phyloP scores from a whole-genome alignment of 2,329 filamentous ascomycete species.

The Talaromyces atroroseus region DNA sequence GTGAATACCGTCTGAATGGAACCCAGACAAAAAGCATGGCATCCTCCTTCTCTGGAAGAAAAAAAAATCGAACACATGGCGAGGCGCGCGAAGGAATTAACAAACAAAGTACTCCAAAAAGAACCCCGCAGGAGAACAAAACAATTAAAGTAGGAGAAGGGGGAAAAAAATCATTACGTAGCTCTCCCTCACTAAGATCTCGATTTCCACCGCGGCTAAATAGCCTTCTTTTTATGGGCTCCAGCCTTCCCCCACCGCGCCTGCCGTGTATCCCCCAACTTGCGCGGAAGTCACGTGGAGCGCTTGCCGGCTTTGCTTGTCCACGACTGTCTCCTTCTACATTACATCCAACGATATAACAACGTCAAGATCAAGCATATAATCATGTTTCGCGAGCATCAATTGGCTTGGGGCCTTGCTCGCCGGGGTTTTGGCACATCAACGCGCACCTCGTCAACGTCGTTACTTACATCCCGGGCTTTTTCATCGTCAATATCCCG shows the following conservation, averaged over 20 bases:
- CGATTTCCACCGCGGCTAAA: background rate
- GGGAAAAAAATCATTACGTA: background rate
- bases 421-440: background rate
- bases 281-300: background rate
- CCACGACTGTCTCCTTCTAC: background rate
- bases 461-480: background rate
- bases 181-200: background rate
- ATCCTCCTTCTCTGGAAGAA: background rate
- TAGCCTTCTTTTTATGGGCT: background rate
- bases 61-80: background rate
- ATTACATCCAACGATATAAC: background rate
- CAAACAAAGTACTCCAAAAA: too few relatives aligned
- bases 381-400: background rate
- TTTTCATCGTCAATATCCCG: slow-evolving; percentile 8
- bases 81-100: background rate
- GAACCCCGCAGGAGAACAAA: background rate
- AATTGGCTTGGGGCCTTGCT: background rate
- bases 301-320: background rate
- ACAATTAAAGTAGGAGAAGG: background rate
- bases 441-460: background rate
- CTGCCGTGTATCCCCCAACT: background rate
- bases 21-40: background rate
- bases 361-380: background rate
- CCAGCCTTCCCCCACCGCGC: background rate
- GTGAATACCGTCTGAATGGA: background rate